These are phyloP conservation scores for Pisolithus albus DNA, from an alignment of 768 basidiomycete species.

Conservation along the genomic window DNA sequence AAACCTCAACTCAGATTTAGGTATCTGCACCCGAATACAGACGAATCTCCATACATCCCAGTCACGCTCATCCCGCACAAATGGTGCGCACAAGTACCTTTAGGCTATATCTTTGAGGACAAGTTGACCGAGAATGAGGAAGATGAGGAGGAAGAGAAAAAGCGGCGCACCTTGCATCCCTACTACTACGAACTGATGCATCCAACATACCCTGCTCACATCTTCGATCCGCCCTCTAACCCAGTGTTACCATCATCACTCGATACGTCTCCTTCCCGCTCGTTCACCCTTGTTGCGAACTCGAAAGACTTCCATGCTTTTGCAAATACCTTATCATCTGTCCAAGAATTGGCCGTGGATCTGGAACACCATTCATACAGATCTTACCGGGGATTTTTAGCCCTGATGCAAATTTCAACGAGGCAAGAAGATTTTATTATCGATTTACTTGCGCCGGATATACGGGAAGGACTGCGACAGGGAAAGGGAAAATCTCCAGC, in stretches of 20 bases:
- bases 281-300: constrained; percentile 68
- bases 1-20: constrained; percentile 83
- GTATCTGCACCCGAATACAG: constrained; percentile 48
- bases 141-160: constrained; percentile 14
- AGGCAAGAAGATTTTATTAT: constrained; percentile 81
- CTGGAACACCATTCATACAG: constrained; percentile 90
- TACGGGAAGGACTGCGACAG: constrained; percentile 67
- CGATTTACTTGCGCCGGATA: constrained; percentile 55
- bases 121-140: constrained; percentile 9
- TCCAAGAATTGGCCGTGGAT: constrained; percentile 85
- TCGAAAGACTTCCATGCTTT: constrained; percentile 49
- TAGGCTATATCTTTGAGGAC: constrained; percentile 53
- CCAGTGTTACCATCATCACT: constrained; percentile 55
- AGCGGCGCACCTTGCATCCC: constrained; percentile 48
- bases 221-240: constrained; percentile 45
- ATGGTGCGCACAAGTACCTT: constrained; percentile 75
- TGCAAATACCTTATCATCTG: constrained; percentile 57
- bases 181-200: constrained; percentile 83
- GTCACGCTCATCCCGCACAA: constrained; percentile 54
- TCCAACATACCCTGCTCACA: constrained; percentile 59
- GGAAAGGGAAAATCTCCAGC: constrained; percentile 38
- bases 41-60: constrained; percentile 58
- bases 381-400: constrained; percentile 80
- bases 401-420: constrained; percentile 89
- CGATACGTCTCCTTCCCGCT: constrained; percentile 27